A percentile compares a stretch with the other conserved stretches of the same genome.
Evolutionary conservation across 208 protist species (phyloP).

Genomic region (Naegleria gruberi): DNA sequence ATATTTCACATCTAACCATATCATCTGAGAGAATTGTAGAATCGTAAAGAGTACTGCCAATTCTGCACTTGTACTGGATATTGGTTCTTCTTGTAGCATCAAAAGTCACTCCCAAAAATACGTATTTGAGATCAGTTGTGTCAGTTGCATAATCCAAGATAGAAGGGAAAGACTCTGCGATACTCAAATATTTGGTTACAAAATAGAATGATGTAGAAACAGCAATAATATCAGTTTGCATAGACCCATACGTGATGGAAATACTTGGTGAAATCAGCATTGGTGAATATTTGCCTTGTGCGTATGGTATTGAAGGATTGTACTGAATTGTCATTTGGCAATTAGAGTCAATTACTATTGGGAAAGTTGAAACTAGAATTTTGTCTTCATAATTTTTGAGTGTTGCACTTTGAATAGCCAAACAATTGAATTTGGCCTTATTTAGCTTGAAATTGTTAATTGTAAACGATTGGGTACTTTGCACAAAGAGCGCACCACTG

Average conservation of each 20-base stretch:
- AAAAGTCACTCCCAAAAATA: neutral
- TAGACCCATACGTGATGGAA: no score
- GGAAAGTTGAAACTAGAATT: neutral
- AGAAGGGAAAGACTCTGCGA: neutral
- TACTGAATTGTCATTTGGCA: neutral
- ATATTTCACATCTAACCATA: neutral
- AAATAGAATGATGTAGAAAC: neutral
- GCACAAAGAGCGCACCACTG: neutral
- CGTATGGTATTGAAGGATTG: no score
- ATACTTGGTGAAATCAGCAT: no score
- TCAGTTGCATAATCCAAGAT: neutral
- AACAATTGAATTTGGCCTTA: neutral
- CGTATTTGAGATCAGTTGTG: neutral
- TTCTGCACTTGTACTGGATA: neutral
- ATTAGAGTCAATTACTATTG: neutral
- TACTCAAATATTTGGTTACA: neutral
- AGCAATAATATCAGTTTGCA: no score
- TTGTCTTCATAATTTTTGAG: neutral
- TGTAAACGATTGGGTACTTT: neutral
- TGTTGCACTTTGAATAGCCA: neutral
- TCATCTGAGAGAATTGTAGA: neutral
- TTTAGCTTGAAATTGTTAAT: neutral
- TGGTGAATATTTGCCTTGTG: no score
- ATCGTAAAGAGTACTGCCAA: neutral
- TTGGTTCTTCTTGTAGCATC: neutral